These are phyloP conservation scores for Salix suchowensis DNA, from an alignment of 345 rosid genomes.

Conservation along the genomic window DNA sequence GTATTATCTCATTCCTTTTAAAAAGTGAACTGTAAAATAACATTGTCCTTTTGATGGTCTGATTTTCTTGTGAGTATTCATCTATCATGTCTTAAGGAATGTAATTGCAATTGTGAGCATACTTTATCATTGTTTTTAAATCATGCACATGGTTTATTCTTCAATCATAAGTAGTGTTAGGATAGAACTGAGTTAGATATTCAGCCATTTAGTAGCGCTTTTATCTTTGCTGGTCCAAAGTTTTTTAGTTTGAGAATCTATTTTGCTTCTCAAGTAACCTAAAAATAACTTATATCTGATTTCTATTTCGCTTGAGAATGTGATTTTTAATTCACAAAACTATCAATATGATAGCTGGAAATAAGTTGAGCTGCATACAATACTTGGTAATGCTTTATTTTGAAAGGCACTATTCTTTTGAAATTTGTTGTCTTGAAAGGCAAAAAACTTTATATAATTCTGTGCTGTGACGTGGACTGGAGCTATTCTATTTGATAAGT, in stretches of 20 bases:
- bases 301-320: not conserved
- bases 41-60: slow-evolving; percentile 17
- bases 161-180: not conserved
- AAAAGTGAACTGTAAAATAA: slow-evolving; percentile 10
- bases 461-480: not conserved
- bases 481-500: not conserved
- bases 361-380: not conserved
- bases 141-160: not conserved
- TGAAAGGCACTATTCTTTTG: not conserved
- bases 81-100: not conserved
- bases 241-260: not conserved
- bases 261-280: not conserved
- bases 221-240: no score
- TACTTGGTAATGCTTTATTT: not conserved
- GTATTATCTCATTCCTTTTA: slow-evolving; percentile 39
- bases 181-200: not conserved
- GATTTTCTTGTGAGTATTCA: not conserved
- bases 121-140: not conserved
- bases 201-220: not conserved
- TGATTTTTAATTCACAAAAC: not conserved
- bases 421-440: not conserved
- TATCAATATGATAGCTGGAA: not conserved
- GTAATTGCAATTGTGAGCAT: not conserved
- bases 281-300: not conserved
- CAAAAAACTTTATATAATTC: not conserved